These are phyloP conservation scores for Candida yuanshanica DNA, from an alignment of 805 yeast genomes.

Conservation along the genomic window DNA sequence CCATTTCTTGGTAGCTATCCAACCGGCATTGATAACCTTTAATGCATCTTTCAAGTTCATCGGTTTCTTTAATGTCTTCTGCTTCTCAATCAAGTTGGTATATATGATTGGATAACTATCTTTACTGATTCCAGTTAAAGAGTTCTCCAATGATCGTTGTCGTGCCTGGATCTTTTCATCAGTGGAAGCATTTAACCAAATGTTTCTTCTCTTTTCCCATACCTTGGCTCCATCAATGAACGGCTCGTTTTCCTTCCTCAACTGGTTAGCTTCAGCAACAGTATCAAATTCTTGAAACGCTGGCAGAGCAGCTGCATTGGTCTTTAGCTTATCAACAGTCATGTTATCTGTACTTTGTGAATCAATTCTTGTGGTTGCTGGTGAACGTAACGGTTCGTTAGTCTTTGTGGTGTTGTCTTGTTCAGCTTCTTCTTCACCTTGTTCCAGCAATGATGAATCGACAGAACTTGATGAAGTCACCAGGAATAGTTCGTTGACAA, in stretches of 20 bases:
- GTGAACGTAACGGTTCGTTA: slow-evolving; percentile 7
- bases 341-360: slow-evolving; percentile 1
- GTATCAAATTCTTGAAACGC: slow-evolving; percentile 28
- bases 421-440: slow-evolving; percentile 11
- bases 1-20: slow-evolving; percentile 79
- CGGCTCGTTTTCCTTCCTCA: slow-evolving; percentile 24
- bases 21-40: slow-evolving; percentile 72
- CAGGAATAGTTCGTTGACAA: slow-evolving; percentile 44
- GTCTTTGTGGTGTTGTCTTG: slow-evolving; percentile 17
- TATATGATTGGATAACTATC: slow-evolving; percentile 60
- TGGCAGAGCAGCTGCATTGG: slow-evolving; percentile 4
- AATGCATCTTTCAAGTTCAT: slow-evolving; percentile 71
- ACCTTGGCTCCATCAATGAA: slow-evolving; percentile 50
- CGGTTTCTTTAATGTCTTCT: slow-evolving; percentile 59
- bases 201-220: slow-evolving; percentile 64
- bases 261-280: slow-evolving; percentile 21
- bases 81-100: slow-evolving; percentile 62
- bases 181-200: slow-evolving; percentile 53
- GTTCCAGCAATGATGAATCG: slow-evolving; percentile 24
- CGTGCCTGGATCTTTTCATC: slow-evolving; percentile 12
- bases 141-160: slow-evolving; percentile 18
- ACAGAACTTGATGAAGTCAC: slow-evolving; percentile 30
- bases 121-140: slow-evolving; percentile 31
- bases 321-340: background rate
- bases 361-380: slow-evolving; percentile 4